Base-by-base conservation (phyloP, 805 yeast species). In the Ogataea zsoltii region DNA sequence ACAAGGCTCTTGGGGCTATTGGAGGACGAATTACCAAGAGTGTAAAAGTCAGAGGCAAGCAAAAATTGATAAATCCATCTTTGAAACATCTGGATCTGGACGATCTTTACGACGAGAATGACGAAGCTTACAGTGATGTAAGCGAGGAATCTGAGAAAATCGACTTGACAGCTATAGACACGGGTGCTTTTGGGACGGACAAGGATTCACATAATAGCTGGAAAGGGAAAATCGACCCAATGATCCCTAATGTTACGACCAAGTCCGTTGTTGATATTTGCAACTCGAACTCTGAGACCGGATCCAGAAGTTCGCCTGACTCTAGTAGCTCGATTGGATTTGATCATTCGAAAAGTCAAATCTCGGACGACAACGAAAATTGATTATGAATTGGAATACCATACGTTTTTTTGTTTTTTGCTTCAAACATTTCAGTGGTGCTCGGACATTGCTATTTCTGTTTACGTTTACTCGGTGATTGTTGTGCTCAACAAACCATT, bases 111-210 rank as follows among this genome's bases (percentile, higher is more conserved):
- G 58, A 54, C 19, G 55, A 49, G 36, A 48, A 50, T 26, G 52
- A 48, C 3, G 56, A 52, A 17, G 49, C 53, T 4, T 47, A 49
- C 31, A 50, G 55, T 26, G 58, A 50, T 16, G 37, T 42, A 7
- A 44, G 54, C 18, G 51, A 45, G 10, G 45, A 50, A 28, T 25
- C 41, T 2, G 63, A 65, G 9, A 67, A 72, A 13, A 62, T 72
- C 5, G 82, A 81, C 49, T 55, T 80, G 9, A 51, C 71, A 0
- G 58, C 68, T 13, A 65, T 89, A 62, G 81, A 79, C 45, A 63
- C 71, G 3, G 71, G 72, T 17, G 83, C 23, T 34, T 42, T 37
- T 16, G 41, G 34, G 14, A 31, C 39, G 2, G 42, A 32, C 26
- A 40, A 32, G 17, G 35, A 31, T n/a, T 13, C 35, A 3, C 36